Percentiles rank a stretch among this genome's conserved stretches.
Conservation (phyloP, 2,329 filamentous ascomycete species). For the Botrytis pseudocinerea region DNA sequence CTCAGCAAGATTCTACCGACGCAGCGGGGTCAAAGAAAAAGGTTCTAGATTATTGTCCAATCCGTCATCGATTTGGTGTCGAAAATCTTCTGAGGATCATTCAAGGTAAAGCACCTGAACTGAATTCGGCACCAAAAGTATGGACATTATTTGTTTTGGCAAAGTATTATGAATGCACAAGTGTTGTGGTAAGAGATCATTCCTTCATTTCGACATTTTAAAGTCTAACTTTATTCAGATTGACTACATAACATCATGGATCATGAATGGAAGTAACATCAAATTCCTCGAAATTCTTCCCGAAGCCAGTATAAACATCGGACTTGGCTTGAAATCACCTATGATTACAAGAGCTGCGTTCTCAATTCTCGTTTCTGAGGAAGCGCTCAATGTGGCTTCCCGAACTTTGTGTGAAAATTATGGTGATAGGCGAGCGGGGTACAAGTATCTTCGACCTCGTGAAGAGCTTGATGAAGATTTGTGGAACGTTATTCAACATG, state of each 20-base stretch:
- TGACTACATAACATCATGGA: constrained; percentile 58
- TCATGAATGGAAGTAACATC: constrained; percentile 55
- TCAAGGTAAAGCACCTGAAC: constrained; percentile 52
- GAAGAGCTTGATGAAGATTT: constrained; percentile 55
- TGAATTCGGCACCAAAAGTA: constrained; percentile 66
- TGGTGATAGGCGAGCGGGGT: constrained; percentile 24
- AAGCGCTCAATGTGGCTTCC: constrained; percentile 47
- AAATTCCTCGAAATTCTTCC: constrained; percentile 64
- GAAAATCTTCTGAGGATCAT: constrained; percentile 62
- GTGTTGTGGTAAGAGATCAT: constrained; percentile 45
- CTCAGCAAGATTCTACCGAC: not conserved
- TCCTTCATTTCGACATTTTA: constrained; percentile 6
- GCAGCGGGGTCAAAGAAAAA: not conserved
- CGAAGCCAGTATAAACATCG: constrained; percentile 61
- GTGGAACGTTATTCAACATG: constrained; percentile 59
- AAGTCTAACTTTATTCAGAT: constrained; percentile 26
- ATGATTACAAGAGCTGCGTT: constrained; percentile 53
- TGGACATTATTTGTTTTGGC: constrained; percentile 67
- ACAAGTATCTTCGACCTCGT: constrained; percentile 50
- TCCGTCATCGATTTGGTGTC: constrained; percentile 64
- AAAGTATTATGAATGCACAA: constrained; percentile 56
- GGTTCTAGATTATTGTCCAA: constrained; percentile 60
- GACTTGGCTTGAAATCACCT: constrained; percentile 48
- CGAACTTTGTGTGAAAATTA: not conserved
- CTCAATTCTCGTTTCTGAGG: constrained; percentile 62